Evolutionary conservation across 345 rosid genomes (phyloP).

Genomic region (Pistacia atlantica): DNA sequence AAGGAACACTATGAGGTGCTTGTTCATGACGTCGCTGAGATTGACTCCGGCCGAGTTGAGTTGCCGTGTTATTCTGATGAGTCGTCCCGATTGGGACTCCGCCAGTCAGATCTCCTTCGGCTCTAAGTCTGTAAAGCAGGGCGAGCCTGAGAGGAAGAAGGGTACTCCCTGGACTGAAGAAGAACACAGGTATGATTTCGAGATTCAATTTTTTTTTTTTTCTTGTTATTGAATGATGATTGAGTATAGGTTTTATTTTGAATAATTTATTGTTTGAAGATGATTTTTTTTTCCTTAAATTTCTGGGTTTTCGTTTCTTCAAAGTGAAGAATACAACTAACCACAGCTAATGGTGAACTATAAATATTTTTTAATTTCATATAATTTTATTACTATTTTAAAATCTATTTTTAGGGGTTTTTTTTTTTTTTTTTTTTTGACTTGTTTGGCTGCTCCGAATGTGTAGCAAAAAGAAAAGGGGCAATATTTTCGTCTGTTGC

Average conservation of each 20-base stretch:
- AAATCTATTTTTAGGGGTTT: no score
- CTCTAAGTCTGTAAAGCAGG: slow-evolving; percentile 19
- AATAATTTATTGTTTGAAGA: no score
- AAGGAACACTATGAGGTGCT: slow-evolving; percentile 57
- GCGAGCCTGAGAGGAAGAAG: slow-evolving; percentile 61
- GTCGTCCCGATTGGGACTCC: slow-evolving; percentile 31
- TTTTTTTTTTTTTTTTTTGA: no score
- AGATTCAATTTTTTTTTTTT: not conserved
- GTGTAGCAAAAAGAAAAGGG: no score
- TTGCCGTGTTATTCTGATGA: slow-evolving; percentile 62
- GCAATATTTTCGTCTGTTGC: no score
- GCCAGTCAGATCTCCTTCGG: slow-evolving; percentile 48
- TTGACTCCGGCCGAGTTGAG: slow-evolving; percentile 69
- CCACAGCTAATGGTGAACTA: no score
- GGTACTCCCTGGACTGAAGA: slow-evolving; percentile 76
- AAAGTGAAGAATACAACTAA: no score
- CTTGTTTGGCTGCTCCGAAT: no score
- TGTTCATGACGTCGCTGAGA: slow-evolving; percentile 60
- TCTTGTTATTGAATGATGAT: not conserved
- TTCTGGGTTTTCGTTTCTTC: not conserved
- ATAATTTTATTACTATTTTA: no score
- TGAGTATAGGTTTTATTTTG: not conserved
- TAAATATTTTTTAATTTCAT: no score
- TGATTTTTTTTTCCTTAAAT: not conserved
- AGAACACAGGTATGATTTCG: slow-evolving; percentile 46